Evolutionary conservation across 1,284 basidiomycete species (phyloP).

Genomic region (Rhodotorula sp.): DNA sequence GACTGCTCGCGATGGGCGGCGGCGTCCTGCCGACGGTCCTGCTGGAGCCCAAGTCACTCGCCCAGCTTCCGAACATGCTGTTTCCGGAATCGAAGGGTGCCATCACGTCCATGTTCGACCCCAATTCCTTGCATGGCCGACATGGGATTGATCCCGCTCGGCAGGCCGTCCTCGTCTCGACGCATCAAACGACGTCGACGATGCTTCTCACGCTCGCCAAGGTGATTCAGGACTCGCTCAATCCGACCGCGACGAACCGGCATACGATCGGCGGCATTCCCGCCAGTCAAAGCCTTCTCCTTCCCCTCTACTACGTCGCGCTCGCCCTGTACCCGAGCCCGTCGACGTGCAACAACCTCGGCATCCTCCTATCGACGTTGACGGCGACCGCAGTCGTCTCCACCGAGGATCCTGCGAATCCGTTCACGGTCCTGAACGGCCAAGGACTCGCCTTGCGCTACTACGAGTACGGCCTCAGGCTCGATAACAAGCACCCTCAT

Average conservation of each 20-base stretch:
- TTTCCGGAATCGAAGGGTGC: slow-evolving; percentile 44
- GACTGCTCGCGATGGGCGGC: slow-evolving; percentile 49
- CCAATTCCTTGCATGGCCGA: slow-evolving; percentile 16
- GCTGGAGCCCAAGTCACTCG: slow-evolving; percentile 52
- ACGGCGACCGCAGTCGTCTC: slow-evolving; percentile 45
- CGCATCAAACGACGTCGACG: slow-evolving; percentile 56
- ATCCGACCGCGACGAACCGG: slow-evolving; percentile 40
- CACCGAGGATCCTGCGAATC: slow-evolving; percentile 46
- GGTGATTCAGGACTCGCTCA: slow-evolving; percentile 56
- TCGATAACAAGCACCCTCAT: slow-evolving; percentile 62
- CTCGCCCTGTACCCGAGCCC: slow-evolving; percentile 59
- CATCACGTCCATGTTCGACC: slow-evolving; percentile 51
- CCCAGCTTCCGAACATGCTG: slow-evolving; percentile 26
- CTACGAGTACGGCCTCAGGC: slow-evolving; percentile 59
- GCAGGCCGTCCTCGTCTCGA: slow-evolving; percentile 28
- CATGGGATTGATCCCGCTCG: slow-evolving; percentile 43
- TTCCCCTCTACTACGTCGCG: slow-evolving; percentile 62
- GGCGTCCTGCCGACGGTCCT: slow-evolving; percentile 55
- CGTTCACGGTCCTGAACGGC: slow-evolving; percentile 27
- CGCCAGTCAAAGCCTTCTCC: slow-evolving; percentile 55
- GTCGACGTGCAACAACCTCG: slow-evolving; percentile 63
- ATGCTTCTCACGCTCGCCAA: slow-evolving; percentile 61
- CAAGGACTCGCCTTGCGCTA: slow-evolving; percentile 57
- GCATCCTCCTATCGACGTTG: slow-evolving; percentile 60
- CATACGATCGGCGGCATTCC: slow-evolving; percentile 51